A percentile compares a stretch with the other conserved stretches of the same genome.
Evolutionary conservation across 208 protist genomes (phyloP).

Genomic region (Crithidia thermophila): DNA sequence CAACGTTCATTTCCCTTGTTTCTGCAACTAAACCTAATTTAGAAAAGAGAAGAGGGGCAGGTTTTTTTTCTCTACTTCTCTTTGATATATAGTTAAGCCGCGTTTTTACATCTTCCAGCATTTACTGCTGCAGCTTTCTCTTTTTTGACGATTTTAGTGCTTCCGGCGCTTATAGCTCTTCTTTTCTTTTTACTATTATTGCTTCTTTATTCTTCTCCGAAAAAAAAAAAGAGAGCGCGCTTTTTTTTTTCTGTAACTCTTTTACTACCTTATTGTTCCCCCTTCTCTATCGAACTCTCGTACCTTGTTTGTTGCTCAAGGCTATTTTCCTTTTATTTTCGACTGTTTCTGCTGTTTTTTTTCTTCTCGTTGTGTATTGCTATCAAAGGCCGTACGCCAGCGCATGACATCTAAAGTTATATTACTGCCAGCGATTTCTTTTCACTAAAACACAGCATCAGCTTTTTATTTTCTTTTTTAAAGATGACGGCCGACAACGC

Average conservation of each 20-base stretch:
- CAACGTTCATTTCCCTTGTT: too few relatives aligned
- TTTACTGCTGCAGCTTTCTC: not conserved
- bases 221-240: too few relatives aligned
- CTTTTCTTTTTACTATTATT: not conserved
- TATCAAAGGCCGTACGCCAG: too few relatives aligned
- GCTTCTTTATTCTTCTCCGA: too few relatives aligned
- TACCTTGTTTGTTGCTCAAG: too few relatives aligned
- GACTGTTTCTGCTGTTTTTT: conserved; percentile 4
- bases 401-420: too few relatives aligned
- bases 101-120: not conserved
- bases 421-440: too few relatives aligned
- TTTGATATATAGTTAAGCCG: too few relatives aligned
- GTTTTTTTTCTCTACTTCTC: not conserved
- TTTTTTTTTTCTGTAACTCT: not conserved
- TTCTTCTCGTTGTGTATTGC: not conserved
- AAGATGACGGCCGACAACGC: conserved; percentile 10
- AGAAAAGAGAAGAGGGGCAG: not conserved
- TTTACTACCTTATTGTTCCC: not conserved
- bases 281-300: too few relatives aligned
- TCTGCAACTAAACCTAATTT: not conserved
- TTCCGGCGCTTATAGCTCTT: not conserved
- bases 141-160: too few relatives aligned
- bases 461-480: not conserved
- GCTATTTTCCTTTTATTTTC: too few relatives aligned
- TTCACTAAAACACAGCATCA: too few relatives aligned